Conservation (phyloP, 2,329 filamentous ascomycete genomes). For the Teratosphaeriaceae sp. region DNA sequence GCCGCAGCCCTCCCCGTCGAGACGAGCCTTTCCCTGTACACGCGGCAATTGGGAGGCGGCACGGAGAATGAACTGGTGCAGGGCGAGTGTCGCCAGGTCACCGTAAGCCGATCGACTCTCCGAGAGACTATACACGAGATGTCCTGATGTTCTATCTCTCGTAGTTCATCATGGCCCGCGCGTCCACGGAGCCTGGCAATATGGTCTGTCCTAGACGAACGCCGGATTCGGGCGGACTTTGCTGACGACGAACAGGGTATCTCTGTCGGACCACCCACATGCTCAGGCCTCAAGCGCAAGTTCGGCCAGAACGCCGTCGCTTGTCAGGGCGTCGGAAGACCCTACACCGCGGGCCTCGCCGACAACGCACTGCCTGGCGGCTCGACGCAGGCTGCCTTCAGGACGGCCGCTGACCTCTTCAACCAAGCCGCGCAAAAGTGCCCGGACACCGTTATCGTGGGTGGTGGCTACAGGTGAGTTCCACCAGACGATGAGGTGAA, state of each 20-base stretch:
- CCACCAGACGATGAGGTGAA: too few relatives aligned
- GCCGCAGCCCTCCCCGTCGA: background rate
- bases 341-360: constrained; percentile 15
- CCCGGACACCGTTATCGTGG: constrained; percentile 22
- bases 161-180: background rate
- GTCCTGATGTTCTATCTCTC: too few relatives aligned
- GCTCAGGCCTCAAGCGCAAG: constrained; percentile 17
- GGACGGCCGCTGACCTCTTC: constrained; percentile 5
- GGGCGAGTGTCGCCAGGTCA: background rate
- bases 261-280: constrained; percentile 21
- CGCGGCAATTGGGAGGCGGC: background rate
- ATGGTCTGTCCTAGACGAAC: background rate
- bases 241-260: constrained; percentile 12
- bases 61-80: background rate
- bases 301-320: constrained; percentile 16
- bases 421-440: constrained; percentile 19
- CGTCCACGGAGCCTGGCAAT: background rate
- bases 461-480: constrained; percentile 20
- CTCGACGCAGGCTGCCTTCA: constrained; percentile 8
- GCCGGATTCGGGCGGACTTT: background rate
- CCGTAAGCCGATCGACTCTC: background rate
- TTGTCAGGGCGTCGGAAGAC: constrained; percentile 24
- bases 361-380: constrained; percentile 18
- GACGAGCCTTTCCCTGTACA: background rate
- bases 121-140: background rate